A percentile compares a stretch with the other conserved stretches of the same genome.
These are phyloP conservation scores for Tremella fuciformis DNA, from an alignment of 768 basidiomycete species.

Conservation along the genomic window DNA sequence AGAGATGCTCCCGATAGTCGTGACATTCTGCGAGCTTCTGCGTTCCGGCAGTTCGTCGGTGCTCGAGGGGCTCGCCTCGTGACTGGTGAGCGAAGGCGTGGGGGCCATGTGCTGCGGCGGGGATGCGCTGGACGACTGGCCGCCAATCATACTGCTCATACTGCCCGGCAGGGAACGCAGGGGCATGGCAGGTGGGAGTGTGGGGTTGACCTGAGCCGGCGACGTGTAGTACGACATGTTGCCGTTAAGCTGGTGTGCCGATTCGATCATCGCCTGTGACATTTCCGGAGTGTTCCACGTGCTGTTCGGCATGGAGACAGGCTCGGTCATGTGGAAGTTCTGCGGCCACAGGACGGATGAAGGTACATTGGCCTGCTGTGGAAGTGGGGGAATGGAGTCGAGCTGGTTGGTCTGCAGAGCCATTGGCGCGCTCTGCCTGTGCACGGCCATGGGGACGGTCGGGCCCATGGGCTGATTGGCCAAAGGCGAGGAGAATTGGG, in stretches of 20 bases:
- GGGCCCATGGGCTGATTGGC: slow-evolving; percentile 7
- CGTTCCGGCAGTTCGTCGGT: slow-evolving; percentile 30
- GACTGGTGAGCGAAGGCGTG: slow-evolving; percentile 39
- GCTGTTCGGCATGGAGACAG: slow-evolving; percentile 2
- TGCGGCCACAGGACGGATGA: background rate
- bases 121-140: slow-evolving; percentile 8
- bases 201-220: background rate
- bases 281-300: slow-evolving; percentile 3
- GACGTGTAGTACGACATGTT: background rate
- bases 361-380: background rate
- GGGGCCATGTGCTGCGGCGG: slow-evolving; percentile 15
- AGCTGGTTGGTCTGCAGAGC: background rate
- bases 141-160: background rate
- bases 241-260: background rate
- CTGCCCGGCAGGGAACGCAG: background rate
- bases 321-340: background rate
- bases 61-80: slow-evolving; percentile 30
- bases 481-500: slow-evolving; percentile 34
- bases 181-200: background rate
- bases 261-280: background rate
- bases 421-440: background rate
- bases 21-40: slow-evolving; percentile 12
- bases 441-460: background rate
- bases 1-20: no score
- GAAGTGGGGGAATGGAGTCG: background rate